Evolutionary conservation across 148 eudicot genomes (phyloP), one percentile per base, ranked within the genome.

Genomic region (Linanthus parryae): DNA sequence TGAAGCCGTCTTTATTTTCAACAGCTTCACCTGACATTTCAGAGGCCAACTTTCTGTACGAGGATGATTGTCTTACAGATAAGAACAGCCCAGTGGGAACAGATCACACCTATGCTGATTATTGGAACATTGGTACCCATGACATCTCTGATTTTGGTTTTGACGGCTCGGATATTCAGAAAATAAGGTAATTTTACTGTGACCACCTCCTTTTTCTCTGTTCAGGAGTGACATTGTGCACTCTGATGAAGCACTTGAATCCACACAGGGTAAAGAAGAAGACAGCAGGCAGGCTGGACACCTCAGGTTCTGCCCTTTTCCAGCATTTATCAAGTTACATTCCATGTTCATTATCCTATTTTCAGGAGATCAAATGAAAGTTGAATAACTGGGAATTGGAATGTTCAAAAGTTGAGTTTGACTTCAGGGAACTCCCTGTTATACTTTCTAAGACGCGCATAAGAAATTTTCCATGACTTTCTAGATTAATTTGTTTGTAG

Each of bases 71-170:
- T 39, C 29, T 27, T 11, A 54, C 56, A 27, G 47, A 60, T 56
- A 58, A 58, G 41, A 52, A 36, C 25, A 22, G 64, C 47, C 19
- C 40, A 16, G 18, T 30, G 24, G 40, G 46, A 28, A 56, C 37
- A 4, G 42, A 67, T 63, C 35, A 24, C 20, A 26, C 29, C 39
- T 66, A 38, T 59, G 31, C 39, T 59, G 75, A 70, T 59, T 46
- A 31, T 56, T 63, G 54, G 49, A 42, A 47, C 51, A 20, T 34
- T 33, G 57, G 62, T 52, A 51, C 51, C 33, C 60, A 48, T 26
- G 65, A 57, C 59, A 22, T 22, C 13, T 50, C 66, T 43, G 65
- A 63, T 40, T 63, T 75, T 8, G 24, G 33, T 47, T 48, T 51
- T 46, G 58, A 56, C 40, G 63, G 35, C 72, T 33, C 56, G 37